These are phyloP conservation scores for Metschnikowia cubensis DNA, from an alignment of 805 yeast genomes.

Conservation along the genomic window DNA sequence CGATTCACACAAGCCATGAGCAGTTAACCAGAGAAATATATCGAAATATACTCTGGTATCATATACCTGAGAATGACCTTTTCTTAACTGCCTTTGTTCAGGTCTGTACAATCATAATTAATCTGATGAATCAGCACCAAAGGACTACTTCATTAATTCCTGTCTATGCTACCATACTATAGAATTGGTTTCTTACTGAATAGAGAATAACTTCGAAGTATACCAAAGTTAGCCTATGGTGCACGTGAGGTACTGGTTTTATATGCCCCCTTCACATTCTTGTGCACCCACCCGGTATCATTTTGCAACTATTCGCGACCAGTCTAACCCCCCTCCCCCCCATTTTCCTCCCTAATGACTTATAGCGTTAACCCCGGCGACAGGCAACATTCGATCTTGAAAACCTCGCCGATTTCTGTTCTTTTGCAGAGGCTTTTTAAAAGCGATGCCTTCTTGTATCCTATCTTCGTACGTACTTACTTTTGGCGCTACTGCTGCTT, in stretches of 20 bases:
- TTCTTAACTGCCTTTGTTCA: too few relatives aligned
- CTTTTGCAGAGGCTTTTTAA: background rate
- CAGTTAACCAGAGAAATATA: too few relatives aligned
- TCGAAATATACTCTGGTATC: too few relatives aligned
- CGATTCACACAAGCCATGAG: too few relatives aligned
- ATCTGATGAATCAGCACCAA: too few relatives aligned
- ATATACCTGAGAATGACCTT: too few relatives aligned
- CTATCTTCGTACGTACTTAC: background rate
- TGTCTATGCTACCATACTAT: too few relatives aligned
- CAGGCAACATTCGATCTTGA: background rate
- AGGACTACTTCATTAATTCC: too few relatives aligned
- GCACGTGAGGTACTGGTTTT: background rate
- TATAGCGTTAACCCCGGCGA: background rate
- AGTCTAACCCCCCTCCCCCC: background rate
- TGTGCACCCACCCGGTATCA: background rate
- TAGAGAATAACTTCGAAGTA: too few relatives aligned
- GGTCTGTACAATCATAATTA: too few relatives aligned
- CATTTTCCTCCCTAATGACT: background rate
- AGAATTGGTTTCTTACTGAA: too few relatives aligned
- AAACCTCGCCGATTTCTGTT: background rate
- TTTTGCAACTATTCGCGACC: constrained; percentile 2
- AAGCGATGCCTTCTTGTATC: constrained; percentile 3
- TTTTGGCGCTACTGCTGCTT: background rate
- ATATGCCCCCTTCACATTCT: background rate
- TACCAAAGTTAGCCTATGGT: background rate